Percentiles rank a stretch among this genome's conserved stretches.
Evolutionary conservation across 805 yeast species (phyloP).

Genomic region (Cyberlindnera sargentensis): DNA sequence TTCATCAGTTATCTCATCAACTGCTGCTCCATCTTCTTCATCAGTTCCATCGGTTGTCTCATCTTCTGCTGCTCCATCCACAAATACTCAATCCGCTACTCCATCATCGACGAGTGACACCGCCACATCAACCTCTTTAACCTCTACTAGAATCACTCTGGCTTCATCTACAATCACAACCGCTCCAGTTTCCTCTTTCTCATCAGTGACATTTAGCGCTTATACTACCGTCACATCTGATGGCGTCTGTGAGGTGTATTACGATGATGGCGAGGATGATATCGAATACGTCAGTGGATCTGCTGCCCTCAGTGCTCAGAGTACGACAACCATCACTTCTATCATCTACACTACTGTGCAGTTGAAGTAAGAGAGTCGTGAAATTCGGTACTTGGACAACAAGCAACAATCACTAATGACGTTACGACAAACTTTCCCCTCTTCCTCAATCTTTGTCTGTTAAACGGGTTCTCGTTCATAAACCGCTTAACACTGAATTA

Average conservation of each 20-base stretch:
- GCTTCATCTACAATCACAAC: slow-evolving; percentile 1
- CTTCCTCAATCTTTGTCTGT: not conserved
- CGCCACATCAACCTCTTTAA: not conserved
- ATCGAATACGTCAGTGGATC: slow-evolving; percentile 21
- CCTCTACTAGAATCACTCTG: slow-evolving; percentile 2
- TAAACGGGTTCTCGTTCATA: too few relatives aligned
- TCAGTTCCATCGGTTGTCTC: not conserved
- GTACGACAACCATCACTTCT: slow-evolving; percentile 22
- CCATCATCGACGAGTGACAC: not conserved
- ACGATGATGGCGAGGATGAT: slow-evolving; percentile 17
- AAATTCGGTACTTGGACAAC: too few relatives aligned
- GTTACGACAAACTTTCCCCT: not conserved
- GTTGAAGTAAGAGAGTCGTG: not conserved
- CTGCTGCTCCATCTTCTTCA: not conserved
- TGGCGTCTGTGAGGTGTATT: slow-evolving; percentile 24
- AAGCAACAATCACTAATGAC: not conserved
- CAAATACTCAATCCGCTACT: too few relatives aligned
- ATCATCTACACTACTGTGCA: slow-evolving; percentile 18
- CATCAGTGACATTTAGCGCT: not conserved
- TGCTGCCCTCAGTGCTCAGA: slow-evolving; percentile 22
- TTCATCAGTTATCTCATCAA: slow-evolving; percentile 1
- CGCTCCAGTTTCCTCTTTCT: not conserved
- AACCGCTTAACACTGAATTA: too few relatives aligned
- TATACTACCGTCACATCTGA: slow-evolving; percentile 4
- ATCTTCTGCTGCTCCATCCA: not conserved